Base-by-base conservation (phyloP, 768 basidiomycete genomes). In the Naematelia encephala region DNA sequence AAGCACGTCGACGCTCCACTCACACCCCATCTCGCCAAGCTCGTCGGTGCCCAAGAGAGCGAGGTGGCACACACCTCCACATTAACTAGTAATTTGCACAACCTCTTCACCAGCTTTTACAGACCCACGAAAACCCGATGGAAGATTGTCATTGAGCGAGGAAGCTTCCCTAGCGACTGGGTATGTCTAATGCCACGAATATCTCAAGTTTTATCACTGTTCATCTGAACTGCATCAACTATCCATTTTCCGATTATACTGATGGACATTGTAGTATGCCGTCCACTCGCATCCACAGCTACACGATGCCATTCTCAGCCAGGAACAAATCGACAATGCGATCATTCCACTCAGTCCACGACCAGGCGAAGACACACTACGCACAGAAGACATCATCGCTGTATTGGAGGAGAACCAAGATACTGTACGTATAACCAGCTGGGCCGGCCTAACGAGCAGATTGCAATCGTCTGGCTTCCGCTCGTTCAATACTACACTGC, bases 401-500 rank as follows among this genome's bases (percentile, higher is more conserved):
- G 79, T 80, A 48, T 86, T 99, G 67, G 82, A 84, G 51, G 81
- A 83, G 63, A 83, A 77, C 44, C 69, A 68, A 22, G 78, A 78
- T 30, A 60, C 60, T 25, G 76, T 76, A 39, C 29, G 67, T 60
- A n/a, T 45, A n/a, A 23, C 19, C 13, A 10, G 30, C 2, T 28
- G 2, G 26, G 19, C 27, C 8, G 10, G 23, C 43, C 58, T 59
- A n/a, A 56, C 21, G 5, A 28, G 2, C 29, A 75, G 75, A 91
- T 97, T 64, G 89, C 96, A 27, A 82, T 99, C 42, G 91, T 98
- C 59, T 83, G 97, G 60, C 88, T 99, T 73, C 87, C 88, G 56
- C 91, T 94, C 1, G 86, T 98, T 29, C 94, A 98, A 77, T 99
- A 92, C 80, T 99, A 97, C 79, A 94, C 91, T 22, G 96, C 93